These are phyloP conservation scores for Phaffomyces opuntiae DNA, from an alignment of 805 yeast species.

Conservation along the genomic window DNA sequence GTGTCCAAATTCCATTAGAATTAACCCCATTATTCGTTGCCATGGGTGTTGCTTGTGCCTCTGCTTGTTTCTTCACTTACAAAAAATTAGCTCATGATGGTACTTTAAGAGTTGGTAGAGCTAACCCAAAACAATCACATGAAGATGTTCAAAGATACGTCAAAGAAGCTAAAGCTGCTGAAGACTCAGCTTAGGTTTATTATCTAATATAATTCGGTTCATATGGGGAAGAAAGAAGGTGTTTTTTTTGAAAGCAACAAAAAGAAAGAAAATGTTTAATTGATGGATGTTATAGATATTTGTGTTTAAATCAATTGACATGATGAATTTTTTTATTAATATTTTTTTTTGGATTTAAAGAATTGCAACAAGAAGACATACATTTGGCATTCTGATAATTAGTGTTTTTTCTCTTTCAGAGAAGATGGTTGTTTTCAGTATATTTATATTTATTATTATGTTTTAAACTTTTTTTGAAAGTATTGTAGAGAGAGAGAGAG, in stretches of 20 bases:
- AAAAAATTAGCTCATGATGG: constrained; percentile 44
- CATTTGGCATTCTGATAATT: neutral
- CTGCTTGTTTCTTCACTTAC: constrained; percentile 45
- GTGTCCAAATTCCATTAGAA: constrained; percentile 42
- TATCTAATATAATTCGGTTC: too few relatives aligned
- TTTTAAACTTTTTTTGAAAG: neutral
- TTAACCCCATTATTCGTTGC: constrained; percentile 52
- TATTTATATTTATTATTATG: constrained; percentile 3
- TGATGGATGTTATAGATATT: too few relatives aligned
- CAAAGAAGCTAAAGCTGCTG: constrained; percentile 10
- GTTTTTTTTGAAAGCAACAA: too few relatives aligned
- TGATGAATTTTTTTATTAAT: too few relatives aligned
- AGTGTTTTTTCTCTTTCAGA: neutral
- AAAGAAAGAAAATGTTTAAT: too few relatives aligned
- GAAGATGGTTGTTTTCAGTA: constrained; percentile 1
- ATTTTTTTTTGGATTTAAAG: too few relatives aligned
- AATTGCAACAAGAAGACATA: neutral
- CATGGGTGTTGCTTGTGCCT: constrained; percentile 44
- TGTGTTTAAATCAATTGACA: too few relatives aligned
- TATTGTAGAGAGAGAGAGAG: too few relatives aligned
- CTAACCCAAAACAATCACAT: constrained; percentile 31
- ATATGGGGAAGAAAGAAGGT: too few relatives aligned
- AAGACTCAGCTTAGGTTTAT: constrained; percentile 8
- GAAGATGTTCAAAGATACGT: constrained; percentile 21
- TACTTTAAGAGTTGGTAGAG: constrained; percentile 43